Percentiles rank a stretch among this genome's conserved stretches.
These are phyloP conservation scores for Calocera viscosa DNA, from an alignment of 768 basidiomycete species.

Conservation along the genomic window DNA sequence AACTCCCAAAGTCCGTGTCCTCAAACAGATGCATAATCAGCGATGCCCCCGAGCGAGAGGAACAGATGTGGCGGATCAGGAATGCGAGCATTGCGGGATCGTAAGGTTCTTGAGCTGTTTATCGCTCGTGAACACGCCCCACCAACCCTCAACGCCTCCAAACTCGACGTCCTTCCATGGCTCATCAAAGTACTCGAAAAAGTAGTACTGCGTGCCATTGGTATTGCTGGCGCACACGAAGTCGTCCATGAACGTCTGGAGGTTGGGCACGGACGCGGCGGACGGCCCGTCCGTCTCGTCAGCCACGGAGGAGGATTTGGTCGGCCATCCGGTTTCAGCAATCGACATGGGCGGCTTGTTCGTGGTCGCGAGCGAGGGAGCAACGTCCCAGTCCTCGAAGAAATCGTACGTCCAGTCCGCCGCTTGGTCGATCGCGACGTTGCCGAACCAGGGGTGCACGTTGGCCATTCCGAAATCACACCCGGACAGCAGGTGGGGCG, in stretches of 20 bases:
- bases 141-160: slow-evolving; percentile 66
- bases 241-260: slow-evolving; percentile 65
- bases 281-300: slow-evolving; percentile 59
- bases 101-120: slow-evolving; percentile 28
- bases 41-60: no score
- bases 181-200: slow-evolving; percentile 74
- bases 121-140: slow-evolving; percentile 55
- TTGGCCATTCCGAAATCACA: slow-evolving; percentile 79
- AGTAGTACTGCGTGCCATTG: slow-evolving; percentile 79
- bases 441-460: slow-evolving; percentile 83
- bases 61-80: slow-evolving; percentile 9
- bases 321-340: slow-evolving; percentile 87
- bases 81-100: slow-evolving; percentile 24
- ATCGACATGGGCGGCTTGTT: slow-evolving; percentile 79
- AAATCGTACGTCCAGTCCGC: slow-evolving; percentile 74
- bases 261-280: slow-evolving; percentile 26
- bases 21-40: no score
- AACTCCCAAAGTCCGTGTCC: no score
- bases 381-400: slow-evolving; percentile 57
- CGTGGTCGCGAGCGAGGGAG: slow-evolving; percentile 39
- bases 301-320: slow-evolving; percentile 51
- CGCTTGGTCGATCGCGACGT: slow-evolving; percentile 48
- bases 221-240: slow-evolving; percentile 79
- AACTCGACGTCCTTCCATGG: slow-evolving; percentile 61
- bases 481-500: slow-evolving; percentile 46